These are phyloP conservation scores for Pleoardoris graminearum DNA, from an alignment of 2,329 filamentous ascomycete genomes.

Conservation along the genomic window DNA sequence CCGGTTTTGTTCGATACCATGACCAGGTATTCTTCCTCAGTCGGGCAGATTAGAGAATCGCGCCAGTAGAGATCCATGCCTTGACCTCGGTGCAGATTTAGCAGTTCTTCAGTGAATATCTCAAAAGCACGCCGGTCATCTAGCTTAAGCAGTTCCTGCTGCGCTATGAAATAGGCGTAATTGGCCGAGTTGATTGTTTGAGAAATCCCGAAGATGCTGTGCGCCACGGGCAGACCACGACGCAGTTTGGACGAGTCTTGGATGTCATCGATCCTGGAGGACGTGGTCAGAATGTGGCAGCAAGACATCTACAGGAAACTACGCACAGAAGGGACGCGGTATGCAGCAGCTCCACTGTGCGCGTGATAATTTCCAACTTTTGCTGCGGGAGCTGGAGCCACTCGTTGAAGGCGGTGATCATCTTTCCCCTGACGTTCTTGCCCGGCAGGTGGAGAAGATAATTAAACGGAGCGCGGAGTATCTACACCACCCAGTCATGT, in stretches of 20 bases:
- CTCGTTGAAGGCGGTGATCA: conserved; percentile 75
- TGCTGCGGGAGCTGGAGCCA: conserved; percentile 72
- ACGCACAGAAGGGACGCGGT: no score
- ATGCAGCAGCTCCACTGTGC: conserved; percentile 77
- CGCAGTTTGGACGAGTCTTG: conserved; percentile 63
- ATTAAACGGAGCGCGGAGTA: no score
- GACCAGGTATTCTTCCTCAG: conserved; percentile 80
- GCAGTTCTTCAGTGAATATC: conserved; percentile 75
- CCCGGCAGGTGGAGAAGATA: no score
- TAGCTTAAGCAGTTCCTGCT: conserved; percentile 65
- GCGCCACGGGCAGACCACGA: conserved; percentile 74
- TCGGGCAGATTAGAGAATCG: conserved; percentile 76
- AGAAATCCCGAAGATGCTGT: conserved; percentile 77
- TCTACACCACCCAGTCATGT: no score
- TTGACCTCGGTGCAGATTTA: conserved; percentile 80
- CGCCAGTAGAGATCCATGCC: conserved; percentile 88
- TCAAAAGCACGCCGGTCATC: conserved; percentile 61
- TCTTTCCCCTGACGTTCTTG: conserved; percentile 75
- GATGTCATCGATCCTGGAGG: conserved; percentile 67
- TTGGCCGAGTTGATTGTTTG: conserved; percentile 87
- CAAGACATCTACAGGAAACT: no score
- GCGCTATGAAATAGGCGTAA: conserved; percentile 78
- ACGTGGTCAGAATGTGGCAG: no score
- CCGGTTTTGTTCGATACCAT: conserved; percentile 89
- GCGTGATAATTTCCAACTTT: conserved; percentile 70